Evolutionary conservation across 345 rosid genomes (phyloP).

Genomic region (Kandelia obovata): DNA sequence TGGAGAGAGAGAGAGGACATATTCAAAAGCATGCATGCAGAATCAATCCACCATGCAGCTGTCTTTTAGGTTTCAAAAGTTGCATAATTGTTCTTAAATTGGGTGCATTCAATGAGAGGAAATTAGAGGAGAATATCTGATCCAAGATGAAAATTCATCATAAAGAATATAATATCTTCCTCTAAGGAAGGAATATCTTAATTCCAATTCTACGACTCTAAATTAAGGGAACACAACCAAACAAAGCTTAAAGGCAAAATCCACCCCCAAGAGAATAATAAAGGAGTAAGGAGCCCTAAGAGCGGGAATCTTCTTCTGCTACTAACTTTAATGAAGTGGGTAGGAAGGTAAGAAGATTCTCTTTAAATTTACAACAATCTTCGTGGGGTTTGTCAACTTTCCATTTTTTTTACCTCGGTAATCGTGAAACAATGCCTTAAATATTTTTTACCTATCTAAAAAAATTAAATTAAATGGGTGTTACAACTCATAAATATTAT

Average conservation of each 20-base stretch:
- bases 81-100: constrained; percentile 47
- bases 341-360: constrained; percentile 69
- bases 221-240: constrained; percentile 55
- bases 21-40: constrained; percentile 31
- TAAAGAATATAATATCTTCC: constrained; percentile 49
- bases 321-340: constrained; percentile 74
- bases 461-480: too few species aligned
- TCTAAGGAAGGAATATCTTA: constrained; percentile 74
- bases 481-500: too few species aligned
- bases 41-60: constrained; percentile 46
- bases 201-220: constrained; percentile 78
- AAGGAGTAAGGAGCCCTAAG: constrained; percentile 39
- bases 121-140: constrained; percentile 41
- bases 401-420: too few species aligned
- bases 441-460: too few species aligned
- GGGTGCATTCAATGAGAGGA: constrained; percentile 36
- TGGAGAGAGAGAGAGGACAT: constrained; percentile 25
- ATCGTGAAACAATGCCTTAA: too few species aligned
- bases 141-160: constrained; percentile 33
- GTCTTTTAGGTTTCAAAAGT: constrained; percentile 62
- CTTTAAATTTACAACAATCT: constrained; percentile 10
- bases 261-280: constrained; percentile 37
- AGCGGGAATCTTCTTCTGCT: constrained; percentile 57
- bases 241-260: constrained; percentile 47
- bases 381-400: background rate